Evolutionary conservation across 257 asterid genomes (phyloP).

Genomic region (Mentha longifolia): DNA sequence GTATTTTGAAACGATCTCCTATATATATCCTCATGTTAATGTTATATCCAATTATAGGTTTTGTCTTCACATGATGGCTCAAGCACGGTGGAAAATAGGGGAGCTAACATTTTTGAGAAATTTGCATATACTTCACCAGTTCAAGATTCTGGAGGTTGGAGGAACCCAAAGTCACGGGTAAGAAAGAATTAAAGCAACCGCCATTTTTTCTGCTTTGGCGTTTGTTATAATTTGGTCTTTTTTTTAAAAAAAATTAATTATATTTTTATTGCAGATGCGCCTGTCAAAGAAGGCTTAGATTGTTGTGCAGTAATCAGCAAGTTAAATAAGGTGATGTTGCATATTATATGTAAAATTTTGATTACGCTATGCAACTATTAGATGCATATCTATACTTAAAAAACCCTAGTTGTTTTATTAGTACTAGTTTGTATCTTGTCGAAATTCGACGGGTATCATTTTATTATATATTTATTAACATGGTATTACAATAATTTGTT

Average conservation of each 20-base stretch:
- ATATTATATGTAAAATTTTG: background rate
- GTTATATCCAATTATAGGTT: conserved; percentile 42
- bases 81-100: conserved; percentile 32
- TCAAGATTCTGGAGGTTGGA: conserved; percentile 75
- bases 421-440: too few species aligned
- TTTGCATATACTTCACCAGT: conserved; percentile 62
- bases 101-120: conserved; percentile 50
- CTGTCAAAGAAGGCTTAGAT: conserved; percentile 63
- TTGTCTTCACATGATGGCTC: conserved; percentile 47
- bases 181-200: conserved; percentile 17
- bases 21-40: conserved; percentile 5
- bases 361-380: background rate
- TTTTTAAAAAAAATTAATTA: conserved; percentile 12
- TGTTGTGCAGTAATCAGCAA: conserved; percentile 28
- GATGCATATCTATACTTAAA: background rate
- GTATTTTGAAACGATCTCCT: background rate
- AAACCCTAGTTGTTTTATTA: too few species aligned
- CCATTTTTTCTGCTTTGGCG: background rate
- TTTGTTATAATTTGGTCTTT: background rate
- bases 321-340: background rate
- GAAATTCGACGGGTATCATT: too few species aligned
- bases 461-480: too few species aligned
- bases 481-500: too few species aligned
- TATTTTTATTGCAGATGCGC: conserved; percentile 64
- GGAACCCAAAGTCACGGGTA: conserved; percentile 77